Base-by-base conservation (phyloP, 768 basidiomycete species). In the Hygrophorus pudorinus region DNA sequence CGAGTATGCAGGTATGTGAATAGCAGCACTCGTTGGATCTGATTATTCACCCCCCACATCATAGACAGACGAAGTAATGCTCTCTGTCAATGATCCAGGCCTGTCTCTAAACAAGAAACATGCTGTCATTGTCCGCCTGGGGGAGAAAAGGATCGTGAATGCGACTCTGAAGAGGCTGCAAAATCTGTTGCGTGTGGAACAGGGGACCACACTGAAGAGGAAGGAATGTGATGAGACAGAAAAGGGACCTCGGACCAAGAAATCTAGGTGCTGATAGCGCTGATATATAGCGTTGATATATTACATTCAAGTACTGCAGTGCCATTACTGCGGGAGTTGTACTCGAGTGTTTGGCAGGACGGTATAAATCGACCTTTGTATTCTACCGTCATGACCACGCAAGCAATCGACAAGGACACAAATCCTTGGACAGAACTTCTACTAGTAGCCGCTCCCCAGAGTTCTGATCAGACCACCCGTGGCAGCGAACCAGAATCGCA, bases 121-220 rank as follows among this genome's bases (percentile, higher is more conserved):
- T 46, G 89, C 90, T 1, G 56, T 81, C 6, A 63, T 85, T 37
- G 86, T 91, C 10, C 72, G 90, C 29, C 57, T 87, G 8, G 85
- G 86, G 3, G 90, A 93, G 65, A 90, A 90, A 63, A 63, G 72
- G 17, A 78, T 91, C 10, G 54, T 92, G 43, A 44, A 51, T 6
- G 55, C 51, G 6, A 45, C 51, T n/a, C 42, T 64, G 24, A 44
- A 51, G 12, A 59, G 56, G 39, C 27, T 65, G 20, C 41, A 49
- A n/a, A 16, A 27, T n/a, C 18, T 45, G 36, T 17, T 14, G 37
- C 36, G 29, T 5, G 24, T 7, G 10, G 21, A 24, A 17, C 10
- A 44, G 17, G 16, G 20, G 3, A 24, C 30, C 16, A 32, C 10
- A 13, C 14, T 27, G 4, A 35, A 37, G 43, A 20, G 43, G 43